These are phyloP conservation scores for Candida silvicultrix DNA, from an alignment of 805 yeast species.

Conservation along the genomic window DNA sequence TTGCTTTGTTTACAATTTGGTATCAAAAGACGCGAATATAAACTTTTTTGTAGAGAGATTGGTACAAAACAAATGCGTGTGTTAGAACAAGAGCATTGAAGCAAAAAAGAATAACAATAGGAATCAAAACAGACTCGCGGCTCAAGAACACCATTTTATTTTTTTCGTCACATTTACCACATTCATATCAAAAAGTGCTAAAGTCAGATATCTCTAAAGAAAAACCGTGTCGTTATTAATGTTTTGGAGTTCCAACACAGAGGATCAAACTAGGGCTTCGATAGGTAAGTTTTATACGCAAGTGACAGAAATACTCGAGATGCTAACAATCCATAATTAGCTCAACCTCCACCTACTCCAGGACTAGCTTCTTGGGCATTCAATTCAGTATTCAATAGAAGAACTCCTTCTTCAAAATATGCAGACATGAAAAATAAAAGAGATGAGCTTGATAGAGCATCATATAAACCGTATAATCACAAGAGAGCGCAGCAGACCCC, in stretches of 20 bases:
- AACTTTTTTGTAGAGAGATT: too few species aligned
- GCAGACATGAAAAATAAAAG: conserved; percentile 4
- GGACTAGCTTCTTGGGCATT: conserved; percentile 22
- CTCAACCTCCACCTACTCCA: conserved; percentile 19
- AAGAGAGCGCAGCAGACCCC: not conserved
- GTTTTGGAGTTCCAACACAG: conserved; percentile 1
- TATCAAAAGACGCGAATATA: not conserved
- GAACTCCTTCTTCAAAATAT: conserved; percentile 21
- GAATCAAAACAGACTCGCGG: too few species aligned
- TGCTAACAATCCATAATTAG: not conserved
- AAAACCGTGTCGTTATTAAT: not conserved
- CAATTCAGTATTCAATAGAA: conserved; percentile 18
- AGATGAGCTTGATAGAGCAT: not conserved
- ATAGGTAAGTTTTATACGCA: not conserved
- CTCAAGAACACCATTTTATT: too few species aligned
- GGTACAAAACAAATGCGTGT: too few species aligned
- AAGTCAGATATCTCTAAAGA: too few species aligned
- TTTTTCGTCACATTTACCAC: too few species aligned
- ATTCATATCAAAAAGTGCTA: not conserved
- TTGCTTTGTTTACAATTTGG: not conserved
- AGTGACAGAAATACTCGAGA: too few species aligned
- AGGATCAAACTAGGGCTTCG: not conserved
- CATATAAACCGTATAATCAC: not conserved
- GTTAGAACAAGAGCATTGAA: too few species aligned
- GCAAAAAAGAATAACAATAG: too few species aligned